These are phyloP conservation scores for Hura crepitans DNA, from an alignment of 441 rosid genomes.

Conservation along the genomic window DNA sequence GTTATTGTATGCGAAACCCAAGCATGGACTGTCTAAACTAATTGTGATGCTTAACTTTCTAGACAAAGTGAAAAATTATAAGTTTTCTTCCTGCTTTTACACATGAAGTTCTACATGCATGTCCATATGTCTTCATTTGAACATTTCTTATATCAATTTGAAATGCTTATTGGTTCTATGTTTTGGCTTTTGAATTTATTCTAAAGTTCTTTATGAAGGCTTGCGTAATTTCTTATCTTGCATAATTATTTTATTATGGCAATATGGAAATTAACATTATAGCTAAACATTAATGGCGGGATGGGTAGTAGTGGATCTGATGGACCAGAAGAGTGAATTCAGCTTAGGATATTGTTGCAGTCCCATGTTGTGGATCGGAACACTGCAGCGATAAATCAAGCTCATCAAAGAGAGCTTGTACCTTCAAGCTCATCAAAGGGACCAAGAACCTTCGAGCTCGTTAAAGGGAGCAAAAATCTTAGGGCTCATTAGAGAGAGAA, in stretches of 20 bases:
- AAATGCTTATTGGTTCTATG: neutral
- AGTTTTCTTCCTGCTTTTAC: neutral
- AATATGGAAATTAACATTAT: neutral
- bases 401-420: too few relatives aligned
- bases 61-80: neutral
- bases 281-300: neutral
- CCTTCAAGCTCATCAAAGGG: too few relatives aligned
- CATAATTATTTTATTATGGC: neutral
- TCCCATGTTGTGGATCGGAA: too few relatives aligned
- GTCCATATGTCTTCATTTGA: neutral
- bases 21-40: neutral
- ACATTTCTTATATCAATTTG: conserved; percentile 2
- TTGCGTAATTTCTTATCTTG: neutral
- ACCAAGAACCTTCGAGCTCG: too few relatives aligned
- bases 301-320: neutral
- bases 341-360: neutral
- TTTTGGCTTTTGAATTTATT: neutral
- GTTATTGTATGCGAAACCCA: neutral
- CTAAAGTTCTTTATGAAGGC: neutral
- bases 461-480: too few relatives aligned
- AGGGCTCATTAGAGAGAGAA: too few relatives aligned
- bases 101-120: neutral
- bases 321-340: neutral
- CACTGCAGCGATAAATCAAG: too few relatives aligned
- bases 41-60: neutral